Base-by-base conservation (phyloP, 257 asterid genomes). In the Nicotiana paniculata region DNA sequence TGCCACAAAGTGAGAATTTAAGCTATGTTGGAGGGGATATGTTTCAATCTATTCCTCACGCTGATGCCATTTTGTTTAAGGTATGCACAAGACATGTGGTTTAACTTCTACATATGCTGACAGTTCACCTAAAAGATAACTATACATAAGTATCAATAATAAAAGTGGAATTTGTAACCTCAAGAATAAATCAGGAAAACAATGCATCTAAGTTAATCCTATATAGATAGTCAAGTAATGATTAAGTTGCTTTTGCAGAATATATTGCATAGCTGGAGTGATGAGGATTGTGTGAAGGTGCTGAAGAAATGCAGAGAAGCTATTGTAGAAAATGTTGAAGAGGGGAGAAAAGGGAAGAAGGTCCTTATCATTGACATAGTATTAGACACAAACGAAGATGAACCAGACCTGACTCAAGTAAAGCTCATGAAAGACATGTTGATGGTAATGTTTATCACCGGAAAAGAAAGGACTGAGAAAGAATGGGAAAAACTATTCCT, bases 1-100 rank as follows among this genome's bases (percentile, higher is more conserved):
- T 82, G 66, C 30, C 48, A 37, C 69, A 78, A 1, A 46, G 21
- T n/a, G 59, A 58, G 17, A 85, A 85, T 11, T 64, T 85, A 15
- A 33, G 28, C 2, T 85, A 13, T 59, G 79, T 82, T 26, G 84
- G 37, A n/a, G 86, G 88, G 17, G 83, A 82, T 48, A 85, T 85
- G 83, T 82, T 85, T 46, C 35, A 67, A 24, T 35, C 65, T 35
- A 57, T 85, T 17, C 87, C 83, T 51, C 7, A n/a, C 8, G 43
- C 87, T 21, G 75, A 81, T 66, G 85, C 81, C 9, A 26, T 78
- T 75, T 64, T 84, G 13, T 55, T 74, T 18, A 74, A 84, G 82
- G 84, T 84, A 81, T 17, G 5, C 9, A 78, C 10, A 58, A 13
- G 3, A 9, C 18, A 21, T 61, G 32, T 26, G 33, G 33, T 21